These are phyloP conservation scores for Carex littledalei DNA, from an alignment of 176 grass and related monocot species.

Conservation along the genomic window DNA sequence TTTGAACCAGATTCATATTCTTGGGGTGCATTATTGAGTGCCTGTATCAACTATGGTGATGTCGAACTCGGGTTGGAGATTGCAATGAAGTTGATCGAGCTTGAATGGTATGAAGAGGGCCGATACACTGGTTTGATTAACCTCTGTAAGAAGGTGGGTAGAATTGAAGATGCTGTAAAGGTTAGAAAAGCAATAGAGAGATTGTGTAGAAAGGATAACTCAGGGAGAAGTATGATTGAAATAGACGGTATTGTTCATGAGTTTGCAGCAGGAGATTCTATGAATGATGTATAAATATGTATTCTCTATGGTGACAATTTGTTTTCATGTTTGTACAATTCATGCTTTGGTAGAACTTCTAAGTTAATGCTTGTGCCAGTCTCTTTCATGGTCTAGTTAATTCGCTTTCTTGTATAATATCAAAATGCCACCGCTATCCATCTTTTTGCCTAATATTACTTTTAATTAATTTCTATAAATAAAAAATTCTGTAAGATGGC, in stretches of 20 bases:
- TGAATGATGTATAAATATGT: background rate
- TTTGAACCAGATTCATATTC: conserved; percentile 40
- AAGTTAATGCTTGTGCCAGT: too few species aligned
- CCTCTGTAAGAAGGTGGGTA: conserved; percentile 33
- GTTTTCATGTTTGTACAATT: too few species aligned
- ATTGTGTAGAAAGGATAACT: conserved; percentile 28
- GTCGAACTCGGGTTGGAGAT: conserved; percentile 36
- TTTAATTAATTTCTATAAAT: too few species aligned
- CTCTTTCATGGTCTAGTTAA: too few species aligned
- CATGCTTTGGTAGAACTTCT: too few species aligned
- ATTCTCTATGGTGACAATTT: background rate
- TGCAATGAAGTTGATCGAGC: conserved; percentile 32
- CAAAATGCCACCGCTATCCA: too few species aligned
- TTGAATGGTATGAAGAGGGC: conserved; percentile 28
- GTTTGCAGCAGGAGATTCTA: conserved; percentile 28
- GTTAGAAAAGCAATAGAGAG: conserved; percentile 30
- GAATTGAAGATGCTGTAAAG: conserved; percentile 31
- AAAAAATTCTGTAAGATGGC: too few species aligned
- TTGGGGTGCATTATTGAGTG: conserved; percentile 34
- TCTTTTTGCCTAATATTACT: too few species aligned
- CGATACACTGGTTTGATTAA: conserved; percentile 37
- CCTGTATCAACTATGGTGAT: conserved; percentile 55
- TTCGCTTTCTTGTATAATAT: too few species aligned
- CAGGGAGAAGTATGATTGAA: conserved; percentile 39
- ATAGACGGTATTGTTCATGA: conserved; percentile 24